Percentiles rank a stretch among this genome's conserved stretches.
These are phyloP conservation scores for Diaporthe eres DNA, from an alignment of 2,329 filamentous ascomycete species.

Conservation along the genomic window DNA sequence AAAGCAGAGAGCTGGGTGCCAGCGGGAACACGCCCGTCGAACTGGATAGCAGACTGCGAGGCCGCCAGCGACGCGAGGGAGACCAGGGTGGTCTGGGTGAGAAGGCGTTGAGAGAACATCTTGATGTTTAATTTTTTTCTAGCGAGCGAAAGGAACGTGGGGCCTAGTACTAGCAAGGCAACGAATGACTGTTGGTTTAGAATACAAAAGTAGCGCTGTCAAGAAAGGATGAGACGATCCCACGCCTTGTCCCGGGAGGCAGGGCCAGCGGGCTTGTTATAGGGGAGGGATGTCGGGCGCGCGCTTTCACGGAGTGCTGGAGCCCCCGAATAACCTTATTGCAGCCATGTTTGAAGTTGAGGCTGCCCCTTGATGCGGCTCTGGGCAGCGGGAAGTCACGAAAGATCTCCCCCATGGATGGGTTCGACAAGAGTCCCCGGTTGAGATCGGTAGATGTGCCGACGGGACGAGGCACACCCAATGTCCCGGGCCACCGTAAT, in stretches of 20 bases:
- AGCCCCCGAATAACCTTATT: slow-evolving; percentile 14
- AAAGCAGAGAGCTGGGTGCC: slow-evolving; percentile 56
- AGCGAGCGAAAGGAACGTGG: slow-evolving; percentile 31
- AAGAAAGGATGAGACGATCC: slow-evolving; percentile 20
- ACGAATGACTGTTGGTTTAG: slow-evolving; percentile 1
- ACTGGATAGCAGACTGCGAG: slow-evolving; percentile 51
- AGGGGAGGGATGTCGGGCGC: slow-evolving; percentile 25
- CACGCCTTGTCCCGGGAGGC: neutral
- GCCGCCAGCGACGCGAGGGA: slow-evolving; percentile 39
- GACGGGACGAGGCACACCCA: neutral
- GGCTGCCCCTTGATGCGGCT: slow-evolving; percentile 22
- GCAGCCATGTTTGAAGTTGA: slow-evolving; percentile 35
- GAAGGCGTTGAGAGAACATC: slow-evolving; percentile 32
- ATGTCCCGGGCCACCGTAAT: slow-evolving; percentile 10
- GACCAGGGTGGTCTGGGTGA: slow-evolving; percentile 17
- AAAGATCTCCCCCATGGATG: slow-evolving; percentile 5
- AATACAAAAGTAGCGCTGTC: slow-evolving; percentile 23
- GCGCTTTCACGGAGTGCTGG: slow-evolving; percentile 17
- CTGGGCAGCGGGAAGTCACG: slow-evolving; percentile 13
- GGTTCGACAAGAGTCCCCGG: slow-evolving; percentile 4
- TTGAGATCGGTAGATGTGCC: slow-evolving; percentile 19
- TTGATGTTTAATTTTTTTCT: slow-evolving; percentile 14
- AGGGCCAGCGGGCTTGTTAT: slow-evolving; percentile 29
- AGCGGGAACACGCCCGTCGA: slow-evolving; percentile 62
- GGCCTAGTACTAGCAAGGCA: slow-evolving; percentile 32